phyloP scores from a whole-genome alignment of 768 basidiomycete species.

The Pholiota molesta region DNA sequence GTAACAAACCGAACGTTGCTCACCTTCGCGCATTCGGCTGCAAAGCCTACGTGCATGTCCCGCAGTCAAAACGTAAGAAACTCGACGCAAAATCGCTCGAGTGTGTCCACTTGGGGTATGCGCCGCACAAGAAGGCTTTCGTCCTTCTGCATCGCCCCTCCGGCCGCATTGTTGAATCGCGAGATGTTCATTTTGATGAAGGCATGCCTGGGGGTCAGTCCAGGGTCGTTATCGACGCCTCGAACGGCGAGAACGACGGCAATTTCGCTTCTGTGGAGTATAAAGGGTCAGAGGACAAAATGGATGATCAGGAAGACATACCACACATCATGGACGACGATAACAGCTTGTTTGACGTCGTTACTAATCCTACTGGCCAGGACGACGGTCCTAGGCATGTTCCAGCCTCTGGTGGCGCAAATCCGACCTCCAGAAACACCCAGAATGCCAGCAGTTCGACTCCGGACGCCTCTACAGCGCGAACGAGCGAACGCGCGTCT shows the following conservation, averaged over 20 bases:
- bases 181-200: conserved; percentile 7
- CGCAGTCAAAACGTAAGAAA: background rate
- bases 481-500: no score
- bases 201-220: background rate
- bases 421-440: no score
- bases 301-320: no score
- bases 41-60: conserved; percentile 23
- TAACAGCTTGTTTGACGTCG: no score
- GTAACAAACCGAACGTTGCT: conserved; percentile 31
- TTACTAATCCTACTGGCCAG: no score
- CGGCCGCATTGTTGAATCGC: background rate
- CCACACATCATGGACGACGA: no score
- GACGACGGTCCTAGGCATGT: no score
- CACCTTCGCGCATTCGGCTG: conserved; percentile 30
- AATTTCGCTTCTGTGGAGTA: background rate
- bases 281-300: no score
- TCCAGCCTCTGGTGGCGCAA: no score
- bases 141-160: background rate
- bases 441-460: no score
- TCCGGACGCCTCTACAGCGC: no score
- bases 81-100: background rate
- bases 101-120: background rate
- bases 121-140: background rate
- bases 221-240: background rate
- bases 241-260: background rate